A percentile compares a stretch with the other conserved stretches of the same genome.
These are phyloP conservation scores for Seiridium unicorne DNA, from an alignment of 2,329 filamentous ascomycete species.

Conservation along the genomic window DNA sequence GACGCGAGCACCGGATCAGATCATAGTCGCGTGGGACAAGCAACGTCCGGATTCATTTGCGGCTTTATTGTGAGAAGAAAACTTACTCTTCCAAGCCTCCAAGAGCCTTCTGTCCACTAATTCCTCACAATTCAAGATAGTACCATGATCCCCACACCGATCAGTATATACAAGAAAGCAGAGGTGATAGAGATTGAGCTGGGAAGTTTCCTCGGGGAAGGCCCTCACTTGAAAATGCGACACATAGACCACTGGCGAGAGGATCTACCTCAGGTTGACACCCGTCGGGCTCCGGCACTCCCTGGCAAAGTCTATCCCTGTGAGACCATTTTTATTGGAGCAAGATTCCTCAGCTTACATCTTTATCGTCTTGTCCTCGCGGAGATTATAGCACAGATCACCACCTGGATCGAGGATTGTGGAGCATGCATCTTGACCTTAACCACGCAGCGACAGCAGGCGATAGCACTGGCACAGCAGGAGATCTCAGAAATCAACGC, in stretches of 20 bases:
- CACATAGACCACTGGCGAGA: background rate
- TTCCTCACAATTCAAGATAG: background rate
- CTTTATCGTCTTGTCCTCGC: background rate
- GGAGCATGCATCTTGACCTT: background rate
- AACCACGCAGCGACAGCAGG: background rate
- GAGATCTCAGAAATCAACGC: background rate
- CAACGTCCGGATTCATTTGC: background rate
- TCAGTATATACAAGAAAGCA: background rate
- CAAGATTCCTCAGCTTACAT: background rate
- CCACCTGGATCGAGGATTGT: background rate
- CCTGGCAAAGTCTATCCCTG: background rate
- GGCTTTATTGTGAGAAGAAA: background rate
- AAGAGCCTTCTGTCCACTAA: background rate
- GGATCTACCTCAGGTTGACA: background rate
- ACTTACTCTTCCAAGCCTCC: background rate
- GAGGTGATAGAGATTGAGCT: background rate
- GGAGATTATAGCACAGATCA: background rate
- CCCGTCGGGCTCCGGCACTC: background rate
- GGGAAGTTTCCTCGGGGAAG: background rate
- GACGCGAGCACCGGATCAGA: background rate
- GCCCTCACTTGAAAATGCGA: background rate
- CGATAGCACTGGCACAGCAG: background rate
- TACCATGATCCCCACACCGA: background rate
- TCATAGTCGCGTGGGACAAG: background rate
- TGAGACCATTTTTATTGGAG: background rate